Evolutionary conservation across 441 rosid genomes (phyloP), one percentile per base, ranked within the genome.

Genomic region (Erysimum pusillum): DNA sequence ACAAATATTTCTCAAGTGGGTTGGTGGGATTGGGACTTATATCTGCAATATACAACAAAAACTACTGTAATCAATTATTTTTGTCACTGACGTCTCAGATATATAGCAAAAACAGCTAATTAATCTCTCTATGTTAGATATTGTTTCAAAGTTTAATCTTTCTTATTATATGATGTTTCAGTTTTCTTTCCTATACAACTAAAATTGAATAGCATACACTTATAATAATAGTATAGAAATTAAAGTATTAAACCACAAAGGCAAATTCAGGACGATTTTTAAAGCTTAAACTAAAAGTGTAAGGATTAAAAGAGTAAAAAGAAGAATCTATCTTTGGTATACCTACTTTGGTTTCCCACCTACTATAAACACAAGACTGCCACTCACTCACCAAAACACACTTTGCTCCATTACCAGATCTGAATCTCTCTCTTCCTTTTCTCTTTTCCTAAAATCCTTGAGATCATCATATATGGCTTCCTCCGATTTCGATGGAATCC

Each of bases 401-500:
- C 6, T 22, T 36, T 25, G 15, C 51, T 53, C 67, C 64, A 4
- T 77, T 17, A 18, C 53, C 67, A 77, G 81, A 71, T 77, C 81
- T 72, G 38, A 31, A 66, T 58, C 69, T 71, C 63, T 64, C 31
- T 28, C 31, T 36, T 4, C 25, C 68, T 32, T 65, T 10, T n/a
- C 31, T 42, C 41, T 18, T 49, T 17, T 45, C 48, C 45, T 17
- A 34, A 42, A 74, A 34, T 32, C 13, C 20, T 31, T 36, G 12
- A 56, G 11, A 36, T 36, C 81, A 76, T 38, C 79, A 76, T 48
- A 68, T 2, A 94, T 94, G 97, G 93, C 84, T 38, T 67, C 22
- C 77, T 78, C 78, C 62, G 74, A 78, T 67, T 73, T 67, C 78
- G 89, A 89, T 57, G 87, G 93, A 18, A 78, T 90, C 69, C 82